These are phyloP conservation scores for Phoenix dactylifera DNA, from an alignment of 176 grass and related monocot genomes.

Conservation along the genomic window DNA sequence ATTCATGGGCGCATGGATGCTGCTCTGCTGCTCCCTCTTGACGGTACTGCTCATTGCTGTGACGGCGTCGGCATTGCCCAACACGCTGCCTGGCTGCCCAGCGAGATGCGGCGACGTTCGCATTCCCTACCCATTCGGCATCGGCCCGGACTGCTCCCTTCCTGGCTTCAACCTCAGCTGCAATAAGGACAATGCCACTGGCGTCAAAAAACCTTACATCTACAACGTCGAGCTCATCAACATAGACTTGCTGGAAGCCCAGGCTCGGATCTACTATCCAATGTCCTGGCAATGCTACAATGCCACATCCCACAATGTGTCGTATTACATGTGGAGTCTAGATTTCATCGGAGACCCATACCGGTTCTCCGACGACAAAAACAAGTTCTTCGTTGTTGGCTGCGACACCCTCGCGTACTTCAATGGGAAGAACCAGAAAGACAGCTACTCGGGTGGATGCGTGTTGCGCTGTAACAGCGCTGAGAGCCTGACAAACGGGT, in stretches of 20 bases:
- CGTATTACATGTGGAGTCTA: neutral
- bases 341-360: slow-evolving; percentile 1
- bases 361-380: slow-evolving; percentile 45
- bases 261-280: too few species aligned
- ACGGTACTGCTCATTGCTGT: too few species aligned
- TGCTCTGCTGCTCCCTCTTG: too few species aligned
- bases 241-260: neutral
- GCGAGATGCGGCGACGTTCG: slow-evolving; percentile 39
- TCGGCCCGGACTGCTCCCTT: slow-evolving; percentile 42
- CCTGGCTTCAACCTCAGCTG: slow-evolving; percentile 39
- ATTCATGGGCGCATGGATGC: too few species aligned
- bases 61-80: too few species aligned
- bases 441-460: slow-evolving; percentile 7
- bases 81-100: slow-evolving; percentile 22
- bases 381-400: slow-evolving; percentile 60
- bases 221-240: slow-evolving; percentile 25
- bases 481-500: slow-evolving; percentile 21
- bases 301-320: too few species aligned
- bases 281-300: too few species aligned
- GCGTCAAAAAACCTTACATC: slow-evolving; percentile 21
- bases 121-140: slow-evolving; percentile 75
- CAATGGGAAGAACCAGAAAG: slow-evolving; percentile 1
- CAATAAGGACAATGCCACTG: slow-evolving; percentile 2
- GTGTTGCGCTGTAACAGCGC: neutral
- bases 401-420: slow-evolving; percentile 59